phyloP scores from a whole-genome alignment of 768 basidiomycete genomes.

The Leccinum truebloodii region DNA sequence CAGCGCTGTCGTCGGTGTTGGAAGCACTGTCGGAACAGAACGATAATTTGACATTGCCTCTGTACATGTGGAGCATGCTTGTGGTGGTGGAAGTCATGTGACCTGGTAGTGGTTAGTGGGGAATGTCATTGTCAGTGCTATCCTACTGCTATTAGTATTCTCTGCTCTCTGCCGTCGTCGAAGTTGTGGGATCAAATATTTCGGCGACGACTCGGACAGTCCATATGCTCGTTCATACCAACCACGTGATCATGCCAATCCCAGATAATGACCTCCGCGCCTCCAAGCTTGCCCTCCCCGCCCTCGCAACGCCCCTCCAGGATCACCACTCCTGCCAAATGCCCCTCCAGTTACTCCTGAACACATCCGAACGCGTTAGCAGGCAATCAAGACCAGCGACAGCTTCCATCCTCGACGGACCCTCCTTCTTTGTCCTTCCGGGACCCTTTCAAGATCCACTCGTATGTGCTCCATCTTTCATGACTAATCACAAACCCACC shows the following conservation, averaged over 20 bases:
- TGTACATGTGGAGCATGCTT: slow-evolving; percentile 93
- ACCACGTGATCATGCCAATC: slow-evolving; percentile 32
- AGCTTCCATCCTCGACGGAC: slow-evolving; percentile 46
- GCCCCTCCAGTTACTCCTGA: slow-evolving; percentile 36
- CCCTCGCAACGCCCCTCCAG: slow-evolving; percentile 25
- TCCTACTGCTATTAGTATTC: slow-evolving; percentile 3
- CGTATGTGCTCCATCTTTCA: slow-evolving; percentile 9
- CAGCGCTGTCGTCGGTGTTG: slow-evolving; percentile 66
- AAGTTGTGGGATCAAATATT: neutral
- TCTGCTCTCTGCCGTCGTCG: neutral
- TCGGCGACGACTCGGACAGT: neutral
- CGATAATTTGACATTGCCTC: slow-evolving; percentile 94
- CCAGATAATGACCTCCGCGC: slow-evolving; percentile 24
- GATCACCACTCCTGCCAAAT: slow-evolving; percentile 31
- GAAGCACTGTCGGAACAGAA: slow-evolving; percentile 96
- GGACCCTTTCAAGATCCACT: slow-evolving; percentile 18
- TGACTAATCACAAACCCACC: neutral
- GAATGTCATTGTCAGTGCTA: slow-evolving; percentile 8
- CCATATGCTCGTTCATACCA: neutral
- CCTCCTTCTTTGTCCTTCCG: slow-evolving; percentile 43
- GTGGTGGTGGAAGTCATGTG: slow-evolving; percentile 48
- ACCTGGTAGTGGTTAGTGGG: slow-evolving; percentile 25
- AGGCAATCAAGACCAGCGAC: slow-evolving; percentile 42
- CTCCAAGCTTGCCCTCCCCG: slow-evolving; percentile 12
- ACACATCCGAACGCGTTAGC: slow-evolving; percentile 27